Base-by-base conservation (phyloP, 2,329 filamentous ascomycete genomes). In the Colletotrichum sp. region DNA sequence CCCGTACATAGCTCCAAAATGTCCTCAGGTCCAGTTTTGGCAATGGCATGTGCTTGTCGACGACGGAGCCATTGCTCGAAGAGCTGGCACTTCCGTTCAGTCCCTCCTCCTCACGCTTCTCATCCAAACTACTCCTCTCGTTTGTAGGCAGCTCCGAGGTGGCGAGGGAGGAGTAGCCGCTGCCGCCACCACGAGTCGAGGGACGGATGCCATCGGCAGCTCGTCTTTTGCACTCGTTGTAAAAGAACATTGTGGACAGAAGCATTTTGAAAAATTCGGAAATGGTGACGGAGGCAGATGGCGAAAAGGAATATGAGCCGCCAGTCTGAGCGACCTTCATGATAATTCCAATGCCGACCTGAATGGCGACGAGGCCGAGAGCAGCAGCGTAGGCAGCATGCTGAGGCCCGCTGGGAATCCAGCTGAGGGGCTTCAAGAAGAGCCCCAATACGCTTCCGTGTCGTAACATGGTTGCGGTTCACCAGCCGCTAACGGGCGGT, bases 341-440 rank as follows among this genome's bases (percentile, higher is more conserved):
- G 21, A 85, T 80, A 55, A 84, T 81, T 57, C 80, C 81, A n/a
- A 85, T 82, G 60, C 82, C 81, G 67, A 84, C 83, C 76, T 83
- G 81, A 62, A 85, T 83, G 12, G 79, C 79, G 24, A 85, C 81
- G 15, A 84, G 78, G 21, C 81, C 81, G 26, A 84, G 78, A 9
- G 83, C 82, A 16, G 83, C 82, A 15, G 78, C 78, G 68, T 79
- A 79, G 57, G 78, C 78, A n/a, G 77, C 77, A 55, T 72, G 73
- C 63, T 79, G 78, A 62, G 77, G 78, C 21, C 76, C 78, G 57
- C 44, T 60, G 32, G 78, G 75, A 18, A 77, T 66, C 63, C 76
- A 76, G 36, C 73, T 32, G 15, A 77, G 69, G 55, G 76, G 76
- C 73, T 75, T 77, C 64, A 62, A 32, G 66, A 73, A 64, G 78